Evolutionary conservation across 2,329 filamentous ascomycete species (phyloP).

Genomic region (Colletotrichum cuscutae): DNA sequence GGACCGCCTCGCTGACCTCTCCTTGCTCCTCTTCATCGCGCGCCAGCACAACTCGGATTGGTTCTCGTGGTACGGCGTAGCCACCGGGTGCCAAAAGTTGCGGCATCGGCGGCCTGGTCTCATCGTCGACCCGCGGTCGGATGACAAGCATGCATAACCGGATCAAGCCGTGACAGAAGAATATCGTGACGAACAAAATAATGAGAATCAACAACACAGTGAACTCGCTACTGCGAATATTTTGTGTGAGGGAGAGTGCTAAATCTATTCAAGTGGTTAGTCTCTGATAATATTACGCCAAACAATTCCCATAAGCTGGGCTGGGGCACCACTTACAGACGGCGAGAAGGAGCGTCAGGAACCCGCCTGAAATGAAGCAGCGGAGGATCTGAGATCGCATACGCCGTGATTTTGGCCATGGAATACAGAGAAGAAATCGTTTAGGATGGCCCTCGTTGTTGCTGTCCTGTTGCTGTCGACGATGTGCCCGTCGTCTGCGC

Average conservation of each 20-base stretch:
- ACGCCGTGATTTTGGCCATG: slow-evolving; percentile 63
- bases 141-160: slow-evolving; percentile 76
- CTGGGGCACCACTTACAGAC: slow-evolving; percentile 67
- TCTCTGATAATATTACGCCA: neutral
- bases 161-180: slow-evolving; percentile 84
- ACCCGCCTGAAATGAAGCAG: slow-evolving; percentile 72
- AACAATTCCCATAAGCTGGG: neutral
- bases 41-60: slow-evolving; percentile 81
- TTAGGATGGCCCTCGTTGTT: slow-evolving; percentile 43
- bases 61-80: slow-evolving; percentile 76
- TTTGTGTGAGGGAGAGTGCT: slow-evolving; percentile 74
- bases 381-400: slow-evolving; percentile 67
- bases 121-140: slow-evolving; percentile 49
- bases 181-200: slow-evolving; percentile 77
- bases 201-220: slow-evolving; percentile 84
- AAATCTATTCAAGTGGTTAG: slow-evolving; percentile 67
- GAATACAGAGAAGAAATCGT: slow-evolving; percentile 64
- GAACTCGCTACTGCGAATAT: slow-evolving; percentile 74
- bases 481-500: slow-evolving; percentile 42
- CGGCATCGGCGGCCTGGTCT: slow-evolving; percentile 39
- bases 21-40: slow-evolving; percentile 76
- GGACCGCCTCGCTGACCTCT: slow-evolving; percentile 59
- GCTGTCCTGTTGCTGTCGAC: slow-evolving; percentile 34
- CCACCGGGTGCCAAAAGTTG: slow-evolving; percentile 67
- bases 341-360: slow-evolving; percentile 67